phyloP scores from a whole-genome alignment of 768 basidiomycete genomes.

The Asterophora parasitica region DNA sequence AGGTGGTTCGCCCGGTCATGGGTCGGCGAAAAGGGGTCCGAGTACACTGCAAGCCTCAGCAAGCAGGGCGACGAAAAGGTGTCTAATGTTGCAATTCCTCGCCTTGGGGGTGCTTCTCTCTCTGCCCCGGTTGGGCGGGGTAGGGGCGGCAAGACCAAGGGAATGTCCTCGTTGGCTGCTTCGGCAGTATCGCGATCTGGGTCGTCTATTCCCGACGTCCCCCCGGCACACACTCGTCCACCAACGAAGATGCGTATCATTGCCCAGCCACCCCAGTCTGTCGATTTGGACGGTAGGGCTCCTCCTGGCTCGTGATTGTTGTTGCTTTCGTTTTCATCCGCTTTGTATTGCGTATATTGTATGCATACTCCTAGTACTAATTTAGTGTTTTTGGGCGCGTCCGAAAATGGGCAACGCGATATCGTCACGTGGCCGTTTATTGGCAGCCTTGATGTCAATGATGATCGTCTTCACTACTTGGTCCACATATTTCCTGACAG shows the following conservation, averaged over 20 bases:
- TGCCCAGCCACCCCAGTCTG: constrained; percentile 47
- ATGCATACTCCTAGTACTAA: not conserved
- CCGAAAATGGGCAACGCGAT: not conserved
- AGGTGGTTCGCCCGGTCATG: constrained; percentile 78
- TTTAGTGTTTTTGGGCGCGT: no score
- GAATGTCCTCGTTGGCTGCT: constrained; percentile 35
- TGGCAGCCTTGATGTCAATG: not conserved
- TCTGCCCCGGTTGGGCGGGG: constrained; percentile 43
- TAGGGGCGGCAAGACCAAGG: constrained; percentile 39
- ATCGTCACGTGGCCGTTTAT: constrained; percentile 13
- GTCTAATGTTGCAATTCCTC: constrained; percentile 28
- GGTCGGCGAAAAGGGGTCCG: constrained; percentile 82
- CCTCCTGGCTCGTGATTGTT: constrained; percentile 17
- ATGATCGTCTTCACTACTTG: not conserved
- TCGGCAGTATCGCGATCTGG: constrained; percentile 55
- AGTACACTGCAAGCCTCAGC: constrained; percentile 37
- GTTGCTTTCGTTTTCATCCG: not conserved
- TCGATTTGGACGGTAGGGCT: constrained; percentile 41
- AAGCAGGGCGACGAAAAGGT: constrained; percentile 30
- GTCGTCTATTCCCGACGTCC: constrained; percentile 45
- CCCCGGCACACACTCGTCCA: constrained; percentile 35
- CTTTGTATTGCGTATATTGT: not conserved
- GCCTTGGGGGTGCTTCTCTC: constrained; percentile 37
- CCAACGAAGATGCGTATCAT: constrained; percentile 68
- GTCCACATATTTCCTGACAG: not conserved